Evolutionary conservation across 106 monocot species (phyloP).

Genomic region (Phalaenopsis aphrodite): DNA sequence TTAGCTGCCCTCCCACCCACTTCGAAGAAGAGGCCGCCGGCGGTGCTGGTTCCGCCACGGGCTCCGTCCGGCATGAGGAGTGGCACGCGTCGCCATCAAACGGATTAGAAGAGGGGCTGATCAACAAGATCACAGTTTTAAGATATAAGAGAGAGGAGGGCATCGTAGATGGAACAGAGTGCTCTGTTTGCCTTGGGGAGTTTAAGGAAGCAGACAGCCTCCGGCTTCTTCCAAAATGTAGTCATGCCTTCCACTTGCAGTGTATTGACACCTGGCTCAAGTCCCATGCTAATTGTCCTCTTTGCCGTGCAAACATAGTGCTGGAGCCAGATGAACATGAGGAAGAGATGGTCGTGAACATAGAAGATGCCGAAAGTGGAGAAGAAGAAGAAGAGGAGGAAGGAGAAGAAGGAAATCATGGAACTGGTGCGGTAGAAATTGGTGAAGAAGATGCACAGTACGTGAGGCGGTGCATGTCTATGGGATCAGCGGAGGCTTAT

Average conservation of each 20-base stretch:
- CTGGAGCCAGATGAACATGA: neutral
- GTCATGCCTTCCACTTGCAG: conserved; percentile 66
- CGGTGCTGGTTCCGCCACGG: neutral
- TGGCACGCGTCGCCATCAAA: conserved; percentile 15
- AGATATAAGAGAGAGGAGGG: conserved; percentile 58
- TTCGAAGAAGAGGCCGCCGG: neutral
- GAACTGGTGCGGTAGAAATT: neutral
- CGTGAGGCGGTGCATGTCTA: conserved; percentile 20
- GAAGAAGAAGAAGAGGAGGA: neutral
- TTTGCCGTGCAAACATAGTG: conserved; percentile 64
- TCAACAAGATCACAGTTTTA: conserved; percentile 47
- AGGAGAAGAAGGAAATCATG: neutral
- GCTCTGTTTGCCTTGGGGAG: conserved; percentile 80
- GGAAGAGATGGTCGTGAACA: neutral
- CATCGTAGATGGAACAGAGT: conserved; percentile 48
- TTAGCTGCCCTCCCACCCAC: conserved; percentile 2
- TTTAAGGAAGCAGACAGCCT: conserved; percentile 69
- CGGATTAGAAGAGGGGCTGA: conserved; percentile 62
- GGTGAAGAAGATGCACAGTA: neutral
- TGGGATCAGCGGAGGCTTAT: conserved; percentile 1
- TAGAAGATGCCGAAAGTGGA: conserved; percentile 3
- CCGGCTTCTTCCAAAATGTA: conserved; percentile 69
- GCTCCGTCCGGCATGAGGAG: neutral
- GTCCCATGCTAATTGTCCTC: conserved; percentile 74
- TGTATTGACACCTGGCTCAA: conserved; percentile 89